Evolutionary conservation across 768 basidiomycete species (phyloP).

Genomic region (Auricularia sp.): DNA sequence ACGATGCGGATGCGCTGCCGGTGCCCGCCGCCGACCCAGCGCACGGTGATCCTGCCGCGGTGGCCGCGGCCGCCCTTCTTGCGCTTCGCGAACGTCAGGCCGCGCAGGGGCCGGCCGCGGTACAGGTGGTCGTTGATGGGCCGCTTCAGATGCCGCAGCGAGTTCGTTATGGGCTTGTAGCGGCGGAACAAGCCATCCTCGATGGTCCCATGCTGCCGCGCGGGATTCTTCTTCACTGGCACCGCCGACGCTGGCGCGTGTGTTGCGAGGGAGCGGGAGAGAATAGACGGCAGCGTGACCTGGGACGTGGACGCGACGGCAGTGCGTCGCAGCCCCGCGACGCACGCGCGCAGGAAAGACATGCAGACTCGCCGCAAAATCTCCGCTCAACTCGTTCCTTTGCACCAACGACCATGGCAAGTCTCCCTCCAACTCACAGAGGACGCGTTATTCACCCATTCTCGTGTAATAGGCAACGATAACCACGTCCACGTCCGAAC

Average conservation of each 20-base stretch:
- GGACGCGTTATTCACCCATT: background rate
- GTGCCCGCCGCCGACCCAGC: constrained; percentile 88
- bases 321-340: constrained; percentile 3
- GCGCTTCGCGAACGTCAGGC: constrained; percentile 72
- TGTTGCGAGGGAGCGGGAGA: constrained; percentile 7
- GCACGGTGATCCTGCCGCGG: constrained; percentile 77
- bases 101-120: constrained; percentile 73
- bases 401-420: background rate
- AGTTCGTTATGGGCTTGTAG: constrained; percentile 81
- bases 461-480: constrained; percentile 43
- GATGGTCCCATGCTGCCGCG: constrained; percentile 13
- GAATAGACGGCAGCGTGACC: background rate
- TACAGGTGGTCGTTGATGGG: constrained; percentile 77
- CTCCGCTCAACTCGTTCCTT: background rate
- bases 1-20: constrained; percentile 73
- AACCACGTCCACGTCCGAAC: constrained; percentile 63
- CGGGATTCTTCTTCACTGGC: constrained; percentile 13
- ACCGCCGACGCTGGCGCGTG: constrained; percentile 30
- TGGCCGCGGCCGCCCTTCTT: constrained; percentile 81
- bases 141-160: constrained; percentile 78
- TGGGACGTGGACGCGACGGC: constrained; percentile 14
- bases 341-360: constrained; percentile 1
- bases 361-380: background rate
- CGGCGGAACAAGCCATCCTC: constrained; percentile 59
- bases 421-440: background rate